These are phyloP conservation scores for Coniosporium apollinis DNA, from an alignment of 495 filamentous ascomycete genomes.

Conservation along the genomic window DNA sequence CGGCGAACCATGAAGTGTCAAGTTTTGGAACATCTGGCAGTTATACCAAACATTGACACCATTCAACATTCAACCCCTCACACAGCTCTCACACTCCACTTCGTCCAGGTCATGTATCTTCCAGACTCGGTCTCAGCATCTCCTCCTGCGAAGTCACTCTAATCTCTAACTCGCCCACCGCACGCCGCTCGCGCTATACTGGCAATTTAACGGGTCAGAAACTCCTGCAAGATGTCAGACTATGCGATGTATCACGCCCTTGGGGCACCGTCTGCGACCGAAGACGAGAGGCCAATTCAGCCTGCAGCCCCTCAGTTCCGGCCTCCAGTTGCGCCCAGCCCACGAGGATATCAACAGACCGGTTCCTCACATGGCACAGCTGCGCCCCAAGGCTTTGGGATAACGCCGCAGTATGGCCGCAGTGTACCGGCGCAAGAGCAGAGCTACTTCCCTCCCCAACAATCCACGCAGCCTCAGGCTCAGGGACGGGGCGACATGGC, in stretches of 20 bases:
- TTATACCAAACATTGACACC: too few species aligned
- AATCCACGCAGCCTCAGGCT: constrained; percentile 14
- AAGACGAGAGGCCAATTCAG: constrained; percentile 33
- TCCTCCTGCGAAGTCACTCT: too few species aligned
- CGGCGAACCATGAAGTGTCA: too few species aligned
- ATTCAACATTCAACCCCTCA: too few species aligned
- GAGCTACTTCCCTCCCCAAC: constrained; percentile 17
- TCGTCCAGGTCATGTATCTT: too few species aligned
- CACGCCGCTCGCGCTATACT: too few species aligned
- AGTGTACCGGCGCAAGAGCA: constrained; percentile 17
- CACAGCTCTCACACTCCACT: too few species aligned
- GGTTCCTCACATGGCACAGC: constrained; percentile 30
- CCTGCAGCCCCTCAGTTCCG: constrained; percentile 40
- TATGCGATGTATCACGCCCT: constrained; percentile 62
- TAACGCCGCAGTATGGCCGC: constrained; percentile 18
- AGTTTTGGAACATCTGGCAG: too few species aligned
- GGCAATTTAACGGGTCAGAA: too few species aligned
- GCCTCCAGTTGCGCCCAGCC: constrained; percentile 30
- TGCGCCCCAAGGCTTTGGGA: constrained; percentile 24
- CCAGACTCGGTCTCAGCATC: too few species aligned
- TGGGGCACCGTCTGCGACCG: constrained; percentile 47
- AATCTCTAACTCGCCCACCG: too few species aligned
- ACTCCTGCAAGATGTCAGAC: constrained; percentile 50
- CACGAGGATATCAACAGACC: constrained; percentile 44
- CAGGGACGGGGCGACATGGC: constrained; percentile 1